Base-by-base conservation (phyloP, 75 land plant species). In the Sequoia sempervirens region DNA sequence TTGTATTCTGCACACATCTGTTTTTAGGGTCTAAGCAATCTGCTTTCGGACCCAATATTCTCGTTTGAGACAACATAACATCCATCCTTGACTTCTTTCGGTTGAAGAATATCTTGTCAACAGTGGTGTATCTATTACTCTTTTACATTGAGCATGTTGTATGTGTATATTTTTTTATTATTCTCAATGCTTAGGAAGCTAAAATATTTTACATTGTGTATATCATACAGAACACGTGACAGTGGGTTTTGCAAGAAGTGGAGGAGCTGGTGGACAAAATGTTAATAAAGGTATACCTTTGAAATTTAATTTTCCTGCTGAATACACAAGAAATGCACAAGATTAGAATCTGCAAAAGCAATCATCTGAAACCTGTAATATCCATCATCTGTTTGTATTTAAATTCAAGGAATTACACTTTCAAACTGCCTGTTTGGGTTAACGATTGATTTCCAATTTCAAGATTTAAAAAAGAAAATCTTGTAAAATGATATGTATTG, bases 211-310 rank as follows among this genome's bases (percentile, higher is more conserved):
- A 45, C 13, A 45, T 45, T 45, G 46, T 78, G 41, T 45, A 45
- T 12, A 83, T 61, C 70, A 34, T 86, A 69, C 89, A 93, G 99
- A 95, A 40, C 98, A 95, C 86, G 99, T 97, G 20, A 93, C 88
- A 75, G 92, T 97, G 83, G 92, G 85, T 83, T 97, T 93, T 91
- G 98, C 99, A 38, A 90, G 99, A 91, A 97, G 99, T 89, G 98
- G 99, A 46, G 99, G 99, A 0, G 92, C 99, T 75, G 99, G 99
- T 43, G 99, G 99, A 43, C 99, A 97, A 82, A 97, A 97, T 90
- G 99, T 95, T 11, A 97, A 97, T 87, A 97, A 97, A 91, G 94
- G 98, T 94, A 9, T 54, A 83, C 74, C 12, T 41, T 26, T 80
- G 14, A 70, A 70, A 70, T 70, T 70, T 11, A 2, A 17, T 15